These are phyloP conservation scores for Nicotiana undulata DNA, from an alignment of 257 asterid species.

Conservation along the genomic window DNA sequence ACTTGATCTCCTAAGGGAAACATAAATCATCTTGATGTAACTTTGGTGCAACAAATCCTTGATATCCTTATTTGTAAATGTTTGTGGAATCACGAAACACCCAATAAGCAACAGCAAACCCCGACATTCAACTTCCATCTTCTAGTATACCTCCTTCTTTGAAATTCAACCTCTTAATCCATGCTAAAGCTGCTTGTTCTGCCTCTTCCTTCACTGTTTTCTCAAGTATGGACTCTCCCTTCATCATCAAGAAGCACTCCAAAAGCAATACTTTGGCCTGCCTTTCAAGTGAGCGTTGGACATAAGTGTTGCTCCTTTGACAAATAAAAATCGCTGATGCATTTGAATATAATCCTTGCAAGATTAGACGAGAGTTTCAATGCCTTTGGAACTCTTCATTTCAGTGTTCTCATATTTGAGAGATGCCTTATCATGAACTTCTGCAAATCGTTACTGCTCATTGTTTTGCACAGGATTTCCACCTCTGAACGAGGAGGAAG, in stretches of 20 bases:
- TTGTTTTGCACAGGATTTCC: conserved; percentile 41
- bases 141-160: too few species aligned
- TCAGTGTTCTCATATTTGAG: too few species aligned
- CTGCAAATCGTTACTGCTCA: conserved; percentile 51
- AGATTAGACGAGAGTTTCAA: too few species aligned
- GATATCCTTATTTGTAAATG: conserved; percentile 45
- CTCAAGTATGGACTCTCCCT: conserved; percentile 21
- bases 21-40: conserved; percentile 50
- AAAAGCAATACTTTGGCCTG: conserved; percentile 52
- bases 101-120: too few species aligned
- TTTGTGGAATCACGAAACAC: too few species aligned
- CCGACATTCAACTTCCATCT: too few species aligned
- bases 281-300: conserved; percentile 49
- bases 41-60: conserved; percentile 52
- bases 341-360: conserved; percentile 50
- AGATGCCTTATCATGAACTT: conserved; percentile 37
- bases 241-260: conserved; percentile 61
- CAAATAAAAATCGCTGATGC: conserved; percentile 55
- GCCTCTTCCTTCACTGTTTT: conserved; percentile 50
- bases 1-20: conserved; percentile 41
- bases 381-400: too few species aligned
- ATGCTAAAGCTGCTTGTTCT: conserved; percentile 37
- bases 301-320: conserved; percentile 56
- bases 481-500: conserved; percentile 34
- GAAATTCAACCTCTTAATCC: too few species aligned